Conservation (phyloP, 2,329 filamentous ascomycete species). For the Xylaria sp. region DNA sequence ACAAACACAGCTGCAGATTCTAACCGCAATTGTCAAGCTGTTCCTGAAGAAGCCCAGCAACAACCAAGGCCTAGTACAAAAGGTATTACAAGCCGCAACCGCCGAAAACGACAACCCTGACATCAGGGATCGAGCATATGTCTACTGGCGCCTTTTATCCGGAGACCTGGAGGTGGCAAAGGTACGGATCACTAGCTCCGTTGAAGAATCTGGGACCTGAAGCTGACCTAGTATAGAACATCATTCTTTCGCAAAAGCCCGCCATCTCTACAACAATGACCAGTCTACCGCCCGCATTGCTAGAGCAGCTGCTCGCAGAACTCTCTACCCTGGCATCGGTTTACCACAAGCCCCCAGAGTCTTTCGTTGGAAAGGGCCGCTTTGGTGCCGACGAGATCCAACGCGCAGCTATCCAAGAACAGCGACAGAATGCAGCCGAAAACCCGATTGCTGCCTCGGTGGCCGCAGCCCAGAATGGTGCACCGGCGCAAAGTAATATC, state of each 20-base stretch:
- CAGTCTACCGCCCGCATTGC: slow-evolving; percentile 78
- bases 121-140: slow-evolving; percentile 94
- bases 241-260: slow-evolving; percentile 92
- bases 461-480: slow-evolving; percentile 67
- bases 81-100: slow-evolving; percentile 90
- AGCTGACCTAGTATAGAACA: slow-evolving; percentile 60
- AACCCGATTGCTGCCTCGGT: slow-evolving; percentile 92
- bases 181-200: slow-evolving; percentile 51
- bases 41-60: slow-evolving; percentile 96
- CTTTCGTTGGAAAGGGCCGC: slow-evolving; percentile 95
- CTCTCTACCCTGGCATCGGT: slow-evolving; percentile 95
- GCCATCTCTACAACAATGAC: slow-evolving; percentile 94
- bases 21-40: slow-evolving; percentile 95
- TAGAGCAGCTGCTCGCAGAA: slow-evolving; percentile 89
- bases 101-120: slow-evolving; percentile 97
- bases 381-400: slow-evolving; percentile 95
- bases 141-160: slow-evolving; percentile 96
- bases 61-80: slow-evolving; percentile 89
- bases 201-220: neutral
- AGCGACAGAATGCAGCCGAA: slow-evolving; percentile 87
- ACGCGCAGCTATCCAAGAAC: slow-evolving; percentile 93
- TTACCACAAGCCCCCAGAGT: slow-evolving; percentile 97
- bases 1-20: slow-evolving; percentile 97
- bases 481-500: slow-evolving; percentile 72
- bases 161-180: slow-evolving; percentile 91